phyloP scores from a whole-genome alignment of 2,329 filamentous ascomycete species.

The Cladosporium colombiae region DNA sequence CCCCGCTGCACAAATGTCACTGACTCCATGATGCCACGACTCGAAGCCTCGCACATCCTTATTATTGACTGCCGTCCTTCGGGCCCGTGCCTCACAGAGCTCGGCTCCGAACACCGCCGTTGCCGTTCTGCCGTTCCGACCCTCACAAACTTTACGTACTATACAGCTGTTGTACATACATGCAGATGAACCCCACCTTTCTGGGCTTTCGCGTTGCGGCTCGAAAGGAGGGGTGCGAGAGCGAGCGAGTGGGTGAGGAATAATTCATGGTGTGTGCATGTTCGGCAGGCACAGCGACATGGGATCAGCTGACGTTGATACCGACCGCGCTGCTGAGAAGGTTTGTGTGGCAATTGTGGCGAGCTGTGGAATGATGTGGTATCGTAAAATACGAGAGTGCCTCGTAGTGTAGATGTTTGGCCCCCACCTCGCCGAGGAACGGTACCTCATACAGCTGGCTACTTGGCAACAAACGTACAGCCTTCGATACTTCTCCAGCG shows the following conservation, averaged over 20 bases:
- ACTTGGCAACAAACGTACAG: not conserved
- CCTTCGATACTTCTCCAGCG: not conserved
- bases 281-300: not conserved
- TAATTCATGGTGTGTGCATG: not conserved
- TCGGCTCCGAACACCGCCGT: constrained; percentile 2
- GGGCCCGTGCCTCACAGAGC: not conserved
- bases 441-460: not conserved
- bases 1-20: not conserved
- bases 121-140: not conserved
- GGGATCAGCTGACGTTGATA: not conserved
- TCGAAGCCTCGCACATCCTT: not conserved
- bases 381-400: too few species aligned
- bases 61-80: not conserved
- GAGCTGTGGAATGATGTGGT: not conserved
- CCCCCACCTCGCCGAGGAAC: not conserved
- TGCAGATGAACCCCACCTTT: not conserved
- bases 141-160: not conserved
- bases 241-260: not conserved
- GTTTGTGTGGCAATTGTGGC: not conserved
- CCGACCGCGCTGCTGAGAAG: not conserved
- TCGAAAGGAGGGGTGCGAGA: not conserved
- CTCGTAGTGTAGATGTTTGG: too few species aligned
- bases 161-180: not conserved
- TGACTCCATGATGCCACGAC: not conserved
- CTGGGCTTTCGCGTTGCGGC: not conserved